Evolutionary conservation across 2,329 filamentous ascomycete species (phyloP), one percentile per base, ranked within the genome.

Genomic region (Microdochium bolleyi): DNA sequence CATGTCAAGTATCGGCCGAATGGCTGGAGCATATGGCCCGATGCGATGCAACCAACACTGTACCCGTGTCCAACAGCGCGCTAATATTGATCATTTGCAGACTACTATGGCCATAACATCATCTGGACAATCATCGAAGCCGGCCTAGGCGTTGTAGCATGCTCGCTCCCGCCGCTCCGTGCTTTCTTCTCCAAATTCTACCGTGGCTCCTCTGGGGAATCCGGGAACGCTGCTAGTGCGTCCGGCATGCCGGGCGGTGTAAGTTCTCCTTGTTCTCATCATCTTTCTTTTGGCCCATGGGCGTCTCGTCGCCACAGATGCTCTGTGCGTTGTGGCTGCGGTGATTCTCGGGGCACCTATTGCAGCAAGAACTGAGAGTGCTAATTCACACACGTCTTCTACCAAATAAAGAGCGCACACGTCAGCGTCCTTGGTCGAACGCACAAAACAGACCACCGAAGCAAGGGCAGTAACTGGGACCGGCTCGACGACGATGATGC

Each of bases 71-170:
- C 37, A 8, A 41, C 37, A 41, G 37, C 19, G 37, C 37, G 30
- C 30, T 41, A 19, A 22, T 19, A 22, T 16, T 19, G 37, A 19
- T 19, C 19, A 3, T 32, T 24, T 34, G 2, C 19, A 59, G 56
- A 54, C 48, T 32, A 50, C 37, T 52, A 48, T n/a, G 55, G 54
- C 24, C 54, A 54, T 11, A 52, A 44, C 4, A 41, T 56, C 37
- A 22, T 59, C 10, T 56, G 56, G 52, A 58, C 55, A 14, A 49
- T 55, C 16, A 22, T 57, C 19, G 58, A 58, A 32, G 48, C 54
- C 8, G 52, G 55, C 8, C 48, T 60, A 4, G 56, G 53, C 13
- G 48, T 60, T 22, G 55, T 60, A 16, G 58, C 58, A 8, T 55
- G 56, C 46, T 57, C 52, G 11, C 51, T 58, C 38, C 56, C 58